phyloP scores from a whole-genome alignment of 2,329 filamentous ascomycete species.

The Fusarium udum region DNA sequence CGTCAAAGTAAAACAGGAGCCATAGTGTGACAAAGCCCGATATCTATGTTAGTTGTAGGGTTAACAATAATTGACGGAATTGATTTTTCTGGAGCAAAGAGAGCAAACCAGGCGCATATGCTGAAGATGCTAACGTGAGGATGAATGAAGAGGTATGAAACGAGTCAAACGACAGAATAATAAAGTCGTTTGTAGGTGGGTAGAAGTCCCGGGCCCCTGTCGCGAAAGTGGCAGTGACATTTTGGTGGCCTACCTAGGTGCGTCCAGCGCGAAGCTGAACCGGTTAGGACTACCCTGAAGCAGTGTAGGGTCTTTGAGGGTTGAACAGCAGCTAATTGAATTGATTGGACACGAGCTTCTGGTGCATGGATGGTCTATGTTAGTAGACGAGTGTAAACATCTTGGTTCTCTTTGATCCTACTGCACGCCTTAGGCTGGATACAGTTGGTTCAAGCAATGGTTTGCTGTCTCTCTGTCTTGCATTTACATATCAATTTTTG shows the following conservation, averaged over 20 bases:
- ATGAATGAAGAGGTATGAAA: neutral
- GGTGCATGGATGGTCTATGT: neutral
- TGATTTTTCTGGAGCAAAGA: neutral
- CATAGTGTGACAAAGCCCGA: slow-evolving; percentile 5
- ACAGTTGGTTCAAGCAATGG: neutral
- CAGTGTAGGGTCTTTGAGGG: neutral
- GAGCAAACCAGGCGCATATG: neutral
- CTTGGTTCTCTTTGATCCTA: neutral
- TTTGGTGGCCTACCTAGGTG: neutral
- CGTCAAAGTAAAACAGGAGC: slow-evolving; percentile 15
- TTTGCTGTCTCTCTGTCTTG: neutral
- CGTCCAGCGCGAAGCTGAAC: neutral
- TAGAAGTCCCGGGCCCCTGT: neutral
- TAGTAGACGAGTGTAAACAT: neutral
- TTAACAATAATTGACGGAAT: neutral
- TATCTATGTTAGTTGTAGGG: neutral
- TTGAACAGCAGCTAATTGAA: neutral
- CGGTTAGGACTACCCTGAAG: neutral
- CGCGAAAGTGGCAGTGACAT: slow-evolving; percentile 25
- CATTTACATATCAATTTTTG: neutral
- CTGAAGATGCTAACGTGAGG: neutral
- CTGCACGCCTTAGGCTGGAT: neutral
- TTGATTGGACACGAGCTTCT: neutral
- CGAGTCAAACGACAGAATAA: neutral
- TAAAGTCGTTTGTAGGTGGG: slow-evolving; percentile 9